phyloP scores from a whole-genome alignment of 345 rosid genomes.

The Eucalyptus grandis region DNA sequence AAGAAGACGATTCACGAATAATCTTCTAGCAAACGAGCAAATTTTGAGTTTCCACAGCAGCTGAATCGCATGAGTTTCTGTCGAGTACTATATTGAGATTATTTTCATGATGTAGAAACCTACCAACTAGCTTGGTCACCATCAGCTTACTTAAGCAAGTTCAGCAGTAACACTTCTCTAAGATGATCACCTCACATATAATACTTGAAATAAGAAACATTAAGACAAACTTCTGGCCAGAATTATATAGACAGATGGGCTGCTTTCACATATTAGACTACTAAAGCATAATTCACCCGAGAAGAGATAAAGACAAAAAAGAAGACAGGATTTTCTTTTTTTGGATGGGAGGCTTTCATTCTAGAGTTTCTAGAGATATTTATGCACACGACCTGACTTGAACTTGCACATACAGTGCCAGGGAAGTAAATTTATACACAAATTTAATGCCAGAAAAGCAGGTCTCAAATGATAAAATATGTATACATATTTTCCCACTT shows the following conservation, averaged over 20 bases:
- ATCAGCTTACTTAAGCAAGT: not conserved
- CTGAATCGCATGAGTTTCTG: not conserved
- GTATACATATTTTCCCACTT: not conserved
- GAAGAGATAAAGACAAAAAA: not conserved
- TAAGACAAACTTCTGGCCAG: not conserved
- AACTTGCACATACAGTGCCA: not conserved
- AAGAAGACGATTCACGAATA: not conserved
- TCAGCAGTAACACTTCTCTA: not conserved
- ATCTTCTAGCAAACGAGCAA: not conserved
- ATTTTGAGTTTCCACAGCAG: not conserved
- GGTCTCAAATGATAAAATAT: not conserved
- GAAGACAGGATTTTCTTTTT: not conserved
- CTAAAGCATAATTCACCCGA: not conserved
- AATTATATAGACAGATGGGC: not conserved
- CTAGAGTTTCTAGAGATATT: not conserved
- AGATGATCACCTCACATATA: not conserved
- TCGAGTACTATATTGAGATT: not conserved
- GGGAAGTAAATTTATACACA: not conserved
- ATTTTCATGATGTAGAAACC: not conserved
- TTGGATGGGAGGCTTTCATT: not conserved
- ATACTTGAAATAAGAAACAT: not conserved
- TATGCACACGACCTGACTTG: not conserved
- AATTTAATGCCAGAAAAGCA: not conserved
- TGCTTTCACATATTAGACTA: not conserved
- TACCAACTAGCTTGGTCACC: not conserved